A percentile compares a stretch with the other conserved stretches of the same genome.
These are phyloP conservation scores for Secale cereale DNA, from an alignment of 176 grass and related monocot species.

Conservation along the genomic window DNA sequence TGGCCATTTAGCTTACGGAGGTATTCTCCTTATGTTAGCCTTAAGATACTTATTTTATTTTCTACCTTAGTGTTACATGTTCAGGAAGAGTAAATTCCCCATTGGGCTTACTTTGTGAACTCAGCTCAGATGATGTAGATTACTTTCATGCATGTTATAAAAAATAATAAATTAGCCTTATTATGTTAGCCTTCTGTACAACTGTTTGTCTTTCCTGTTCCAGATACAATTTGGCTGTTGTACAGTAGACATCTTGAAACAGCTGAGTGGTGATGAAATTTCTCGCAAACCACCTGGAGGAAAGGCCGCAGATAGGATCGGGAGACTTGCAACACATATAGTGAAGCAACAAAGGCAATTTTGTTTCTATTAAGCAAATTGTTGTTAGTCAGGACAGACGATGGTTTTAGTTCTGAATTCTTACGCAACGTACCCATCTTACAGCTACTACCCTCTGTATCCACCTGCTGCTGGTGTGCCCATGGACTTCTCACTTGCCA, in stretches of 20 bases:
- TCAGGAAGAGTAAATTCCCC: constrained; percentile 1
- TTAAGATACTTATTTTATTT: not conserved
- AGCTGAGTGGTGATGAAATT: constrained; percentile 91
- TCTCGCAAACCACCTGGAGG: constrained; percentile 50
- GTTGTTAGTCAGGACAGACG: not conserved
- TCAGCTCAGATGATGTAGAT: not conserved
- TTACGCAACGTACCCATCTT: not conserved
- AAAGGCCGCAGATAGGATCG: constrained; percentile 56
- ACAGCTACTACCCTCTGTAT: constrained; percentile 87
- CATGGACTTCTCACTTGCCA: constrained; percentile 77
- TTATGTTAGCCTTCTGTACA: constrained; percentile 2
- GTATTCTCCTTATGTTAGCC: not conserved
- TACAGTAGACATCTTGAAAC: constrained; percentile 88
- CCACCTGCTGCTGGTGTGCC: constrained; percentile 74
- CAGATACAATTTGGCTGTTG: constrained; percentile 88
- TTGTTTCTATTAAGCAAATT: not conserved
- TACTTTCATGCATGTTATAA: not conserved
- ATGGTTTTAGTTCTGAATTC: constrained; percentile 9
- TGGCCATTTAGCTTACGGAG: not conserved
- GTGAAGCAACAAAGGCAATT: constrained; percentile 79
- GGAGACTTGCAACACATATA: constrained; percentile 72
- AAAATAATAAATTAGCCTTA: not conserved
- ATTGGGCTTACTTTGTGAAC: not conserved
- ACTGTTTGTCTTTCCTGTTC: constrained; percentile 25
- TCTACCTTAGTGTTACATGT: not conserved